Percentiles rank a stretch among this genome's conserved stretches.
Evolutionary conservation across 768 basidiomycete genomes (phyloP).

Genomic region (Termitomyces sp.): DNA sequence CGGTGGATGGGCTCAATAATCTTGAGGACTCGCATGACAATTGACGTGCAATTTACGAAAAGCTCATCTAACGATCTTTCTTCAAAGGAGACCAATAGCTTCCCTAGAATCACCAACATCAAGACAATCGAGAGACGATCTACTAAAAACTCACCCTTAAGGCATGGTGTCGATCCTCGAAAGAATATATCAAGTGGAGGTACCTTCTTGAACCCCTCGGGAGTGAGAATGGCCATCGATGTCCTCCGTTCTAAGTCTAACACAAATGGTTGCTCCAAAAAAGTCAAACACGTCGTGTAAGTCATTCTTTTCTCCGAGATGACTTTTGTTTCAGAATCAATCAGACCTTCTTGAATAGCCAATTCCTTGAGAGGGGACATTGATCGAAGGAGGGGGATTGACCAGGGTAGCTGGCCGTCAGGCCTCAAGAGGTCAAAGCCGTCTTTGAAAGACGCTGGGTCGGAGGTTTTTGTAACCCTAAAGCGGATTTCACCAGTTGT

Average conservation of each 20-base stretch:
- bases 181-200: too few relatives aligned
- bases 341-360: not conserved
- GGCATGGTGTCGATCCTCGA: too few relatives aligned
- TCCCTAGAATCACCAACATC: not conserved
- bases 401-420: slow-evolving; percentile 10
- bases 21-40: slow-evolving; percentile 1
- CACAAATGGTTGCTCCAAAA: not conserved
- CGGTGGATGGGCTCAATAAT: not conserved
- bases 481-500: slow-evolving; percentile 14
- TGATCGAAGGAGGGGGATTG: not conserved
- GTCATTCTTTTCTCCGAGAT: not conserved
- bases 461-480: slow-evolving; percentile 9
- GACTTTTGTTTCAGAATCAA: too few relatives aligned
- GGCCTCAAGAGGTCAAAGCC: slow-evolving; percentile 11
- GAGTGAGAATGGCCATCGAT: not conserved
- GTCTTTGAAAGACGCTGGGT: slow-evolving; percentile 5
- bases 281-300: not conserved
- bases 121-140: not conserved
- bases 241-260: not conserved
- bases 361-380: not conserved
- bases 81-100: not conserved
- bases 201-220: not conserved
- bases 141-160: not conserved
- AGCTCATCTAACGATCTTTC: not conserved
- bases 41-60: not conserved